These are phyloP conservation scores for Yarrowia osloensis DNA, from an alignment of 805 yeast genomes.

Conservation along the genomic window DNA sequence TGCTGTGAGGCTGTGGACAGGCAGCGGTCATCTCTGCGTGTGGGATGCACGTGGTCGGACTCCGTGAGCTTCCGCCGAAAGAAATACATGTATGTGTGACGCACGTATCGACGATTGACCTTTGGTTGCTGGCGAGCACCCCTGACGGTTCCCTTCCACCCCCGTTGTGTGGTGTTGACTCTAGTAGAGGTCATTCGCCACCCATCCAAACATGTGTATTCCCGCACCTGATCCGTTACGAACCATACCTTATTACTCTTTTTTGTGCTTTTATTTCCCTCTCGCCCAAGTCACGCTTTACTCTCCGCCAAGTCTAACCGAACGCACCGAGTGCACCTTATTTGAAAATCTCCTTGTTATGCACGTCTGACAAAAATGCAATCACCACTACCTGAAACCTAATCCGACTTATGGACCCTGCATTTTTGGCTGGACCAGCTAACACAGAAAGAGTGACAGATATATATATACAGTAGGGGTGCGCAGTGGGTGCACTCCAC, in stretches of 20 bases:
- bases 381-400: constrained; percentile 9
- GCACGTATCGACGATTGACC: neutral
- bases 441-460: neutral
- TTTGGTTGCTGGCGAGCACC: neutral
- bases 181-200: too few species aligned
- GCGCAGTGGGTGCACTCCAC: neutral
- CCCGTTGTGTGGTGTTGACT: neutral
- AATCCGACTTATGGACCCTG: constrained; percentile 26
- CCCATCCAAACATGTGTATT: neutral
- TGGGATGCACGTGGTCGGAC: constrained; percentile 5
- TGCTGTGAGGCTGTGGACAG: constrained; percentile 20
- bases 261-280: neutral
- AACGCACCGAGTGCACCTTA: neutral
- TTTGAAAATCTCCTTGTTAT: constrained; percentile 18
- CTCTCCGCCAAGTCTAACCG: constrained; percentile 14
- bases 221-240: constrained; percentile 4
- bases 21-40: constrained; percentile 24
- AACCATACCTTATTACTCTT: neutral
- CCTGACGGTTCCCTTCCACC: too few species aligned
- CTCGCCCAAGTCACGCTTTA: neutral
- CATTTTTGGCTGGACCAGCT: neutral
- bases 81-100: neutral
- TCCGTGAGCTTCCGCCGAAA: neutral
- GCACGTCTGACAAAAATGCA: constrained; percentile 28
- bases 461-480: constrained; percentile 4